Conservation (phyloP, 345 rosid species). For the Rhodamnia rubescens region DNA sequence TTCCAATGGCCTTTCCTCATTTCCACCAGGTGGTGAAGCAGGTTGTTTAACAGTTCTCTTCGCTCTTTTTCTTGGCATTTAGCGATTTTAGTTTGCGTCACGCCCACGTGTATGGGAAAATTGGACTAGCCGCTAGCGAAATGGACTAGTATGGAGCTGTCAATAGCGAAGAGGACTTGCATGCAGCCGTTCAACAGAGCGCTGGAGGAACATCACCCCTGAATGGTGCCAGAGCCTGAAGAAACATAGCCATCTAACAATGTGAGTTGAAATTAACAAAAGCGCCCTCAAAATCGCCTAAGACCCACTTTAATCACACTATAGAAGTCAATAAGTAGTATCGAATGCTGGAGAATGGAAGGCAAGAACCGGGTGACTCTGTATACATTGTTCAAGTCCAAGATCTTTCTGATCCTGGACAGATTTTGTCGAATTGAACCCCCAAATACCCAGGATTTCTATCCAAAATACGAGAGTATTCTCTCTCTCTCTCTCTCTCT, state of each 20-base stretch:
- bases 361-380: background rate
- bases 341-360: background rate
- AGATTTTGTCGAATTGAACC: background rate
- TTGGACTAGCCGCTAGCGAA: background rate
- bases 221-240: background rate
- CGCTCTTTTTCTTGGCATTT: background rate
- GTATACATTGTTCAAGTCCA: background rate
- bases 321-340: background rate
- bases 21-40: background rate
- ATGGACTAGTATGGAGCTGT: background rate
- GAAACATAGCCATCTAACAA: background rate
- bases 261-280: background rate
- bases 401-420: background rate
- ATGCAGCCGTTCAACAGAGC: background rate
- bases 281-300: background rate
- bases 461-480: background rate
- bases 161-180: background rate
- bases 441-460: background rate
- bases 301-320: background rate
- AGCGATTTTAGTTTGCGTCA: background rate
- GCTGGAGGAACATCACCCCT: background rate
- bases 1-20: background rate
- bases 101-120: background rate
- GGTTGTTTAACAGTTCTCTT: constrained; percentile 1
- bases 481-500: too few relatives aligned